Percentiles rank a stretch among this genome's conserved stretches.
These are phyloP conservation scores for Pyricularia pennisetigena DNA, from an alignment of 2,329 filamentous ascomycete species.

Conservation along the genomic window DNA sequence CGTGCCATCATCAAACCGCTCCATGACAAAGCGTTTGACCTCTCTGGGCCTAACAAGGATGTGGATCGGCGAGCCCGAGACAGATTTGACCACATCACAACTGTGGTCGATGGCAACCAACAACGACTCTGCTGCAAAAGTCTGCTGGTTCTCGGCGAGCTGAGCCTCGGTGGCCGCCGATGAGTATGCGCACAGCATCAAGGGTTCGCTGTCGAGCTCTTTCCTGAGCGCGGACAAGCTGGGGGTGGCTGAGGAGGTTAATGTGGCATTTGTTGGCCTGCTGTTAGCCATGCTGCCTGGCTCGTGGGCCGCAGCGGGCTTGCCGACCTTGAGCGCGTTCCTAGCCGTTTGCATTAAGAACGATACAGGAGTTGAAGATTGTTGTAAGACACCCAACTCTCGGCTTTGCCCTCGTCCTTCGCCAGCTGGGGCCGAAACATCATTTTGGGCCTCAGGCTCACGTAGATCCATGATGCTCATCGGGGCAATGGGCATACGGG, in stretches of 20 bases:
- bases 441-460: too few relatives aligned
- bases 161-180: not conserved
- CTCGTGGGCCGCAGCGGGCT: not conserved
- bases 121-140: not conserved
- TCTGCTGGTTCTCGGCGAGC: not conserved
- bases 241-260: not conserved
- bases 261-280: not conserved
- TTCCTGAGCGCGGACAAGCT: not conserved
- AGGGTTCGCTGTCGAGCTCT: not conserved
- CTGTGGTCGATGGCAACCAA: not conserved
- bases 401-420: not conserved
- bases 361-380: not conserved
- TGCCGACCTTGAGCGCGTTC: not conserved
- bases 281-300: not conserved
- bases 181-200: not conserved
- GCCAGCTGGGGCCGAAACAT: too few relatives aligned
- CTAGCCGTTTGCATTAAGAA: not conserved
- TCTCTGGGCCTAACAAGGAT: not conserved
- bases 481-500: not conserved
- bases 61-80: not conserved
- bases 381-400: not conserved
- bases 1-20: not conserved
- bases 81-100: not conserved
- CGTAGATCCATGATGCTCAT: not conserved
- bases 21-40: not conserved